phyloP scores from a whole-genome alignment of 352 stramenopile genomes.

The Albugo laibachii region DNA sequence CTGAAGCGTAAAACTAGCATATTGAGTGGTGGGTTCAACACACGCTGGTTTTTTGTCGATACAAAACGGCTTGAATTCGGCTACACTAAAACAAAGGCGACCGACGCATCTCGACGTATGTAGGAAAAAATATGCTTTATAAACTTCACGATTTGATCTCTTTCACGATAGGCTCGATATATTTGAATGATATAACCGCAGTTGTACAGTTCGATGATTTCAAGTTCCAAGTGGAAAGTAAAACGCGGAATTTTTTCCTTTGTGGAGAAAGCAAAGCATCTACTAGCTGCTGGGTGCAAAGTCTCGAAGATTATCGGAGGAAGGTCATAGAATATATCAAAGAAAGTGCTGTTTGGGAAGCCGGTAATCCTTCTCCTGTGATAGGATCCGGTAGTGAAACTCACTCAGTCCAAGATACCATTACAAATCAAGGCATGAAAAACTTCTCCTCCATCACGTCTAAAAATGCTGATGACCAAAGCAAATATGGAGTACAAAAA shows the following conservation, averaged over 20 bases:
- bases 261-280: slow-evolving; percentile 70
- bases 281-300: slow-evolving; percentile 60
- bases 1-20: slow-evolving; percentile 74
- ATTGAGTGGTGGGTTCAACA: slow-evolving; percentile 62
- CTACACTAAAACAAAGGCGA: slow-evolving; percentile 30
- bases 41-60: slow-evolving; percentile 76
- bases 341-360: slow-evolving; percentile 13
- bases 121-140: not conserved
- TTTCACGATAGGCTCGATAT: slow-evolving; percentile 39
- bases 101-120: slow-evolving; percentile 26
- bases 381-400: no score
- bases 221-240: slow-evolving; percentile 69
- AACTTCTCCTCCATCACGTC: no score
- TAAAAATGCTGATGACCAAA: no score
- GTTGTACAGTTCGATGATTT: slow-evolving; percentile 72
- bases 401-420: no score
- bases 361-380: no score
- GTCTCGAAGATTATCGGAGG: slow-evolving; percentile 58
- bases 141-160: not conserved
- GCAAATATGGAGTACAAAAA: no score
- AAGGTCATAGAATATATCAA: slow-evolving; percentile 51
- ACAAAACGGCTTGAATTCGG: slow-evolving; percentile 50
- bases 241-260: slow-evolving; percentile 69
- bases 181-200: slow-evolving; percentile 71
- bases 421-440: no score